These are phyloP conservation scores for Chaetomium sp. DNA, from an alignment of 2,329 filamentous ascomycete species.

Conservation along the genomic window DNA sequence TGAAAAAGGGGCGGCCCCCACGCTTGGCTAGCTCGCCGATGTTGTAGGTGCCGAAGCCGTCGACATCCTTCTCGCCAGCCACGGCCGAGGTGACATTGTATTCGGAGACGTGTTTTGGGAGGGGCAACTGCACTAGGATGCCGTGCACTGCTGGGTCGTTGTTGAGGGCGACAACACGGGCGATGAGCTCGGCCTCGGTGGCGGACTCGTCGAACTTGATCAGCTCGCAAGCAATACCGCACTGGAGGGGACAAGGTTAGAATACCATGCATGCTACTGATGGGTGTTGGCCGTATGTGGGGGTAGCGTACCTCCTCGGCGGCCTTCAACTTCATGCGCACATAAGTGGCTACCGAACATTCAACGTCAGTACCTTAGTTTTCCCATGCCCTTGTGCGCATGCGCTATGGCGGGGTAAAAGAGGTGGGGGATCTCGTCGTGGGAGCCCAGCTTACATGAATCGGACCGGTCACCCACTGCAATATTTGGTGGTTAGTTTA, in stretches of 20 bases:
- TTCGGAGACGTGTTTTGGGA: slow-evolving; percentile 88
- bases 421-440: slow-evolving; percentile 17
- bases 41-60: slow-evolving; percentile 91
- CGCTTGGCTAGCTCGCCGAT: slow-evolving; percentile 97
- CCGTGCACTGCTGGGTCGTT: slow-evolving; percentile 84
- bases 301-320: slow-evolving; percentile 73
- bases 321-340: slow-evolving; percentile 99
- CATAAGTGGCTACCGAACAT: slow-evolving; percentile 76
- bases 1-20: slow-evolving; percentile 84
- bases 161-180: slow-evolving; percentile 80
- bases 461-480: slow-evolving; percentile 90
- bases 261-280: not conserved
- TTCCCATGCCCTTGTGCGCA: slow-evolving; percentile 8
- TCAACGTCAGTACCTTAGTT: slow-evolving; percentile 16
- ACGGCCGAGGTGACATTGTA: slow-evolving; percentile 88
- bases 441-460: slow-evolving; percentile 72
- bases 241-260: slow-evolving; percentile 52
- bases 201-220: slow-evolving; percentile 81
- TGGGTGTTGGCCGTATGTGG: slow-evolving; percentile 5
- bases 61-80: slow-evolving; percentile 92
- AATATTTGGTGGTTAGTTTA: slow-evolving; percentile 22
- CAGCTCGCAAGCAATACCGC: slow-evolving; percentile 85
- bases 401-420: slow-evolving; percentile 29
- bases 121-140: slow-evolving; percentile 88
- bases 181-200: slow-evolving; percentile 81